These are phyloP conservation scores for Aspergillus japonicus DNA, from an alignment of 2,329 filamentous ascomycete species.

Conservation along the genomic window DNA sequence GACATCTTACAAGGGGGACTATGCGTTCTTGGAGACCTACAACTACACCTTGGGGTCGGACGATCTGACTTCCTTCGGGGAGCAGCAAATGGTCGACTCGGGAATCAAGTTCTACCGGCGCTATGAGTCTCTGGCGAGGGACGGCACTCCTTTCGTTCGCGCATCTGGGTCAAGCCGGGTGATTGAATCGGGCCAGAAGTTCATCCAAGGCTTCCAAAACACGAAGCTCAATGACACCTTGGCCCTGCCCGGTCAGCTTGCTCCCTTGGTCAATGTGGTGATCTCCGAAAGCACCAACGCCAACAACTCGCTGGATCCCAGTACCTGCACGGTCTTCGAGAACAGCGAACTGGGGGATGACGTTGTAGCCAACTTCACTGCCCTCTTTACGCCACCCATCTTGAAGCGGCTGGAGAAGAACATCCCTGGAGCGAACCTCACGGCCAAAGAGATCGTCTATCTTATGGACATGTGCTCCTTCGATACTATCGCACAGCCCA, in stretches of 20 bases:
- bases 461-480: constrained; percentile 91
- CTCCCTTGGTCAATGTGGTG: constrained; percentile 63
- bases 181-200: constrained; percentile 71
- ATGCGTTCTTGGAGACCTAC: constrained; percentile 70
- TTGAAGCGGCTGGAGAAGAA: constrained; percentile 66
- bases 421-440: constrained; percentile 67
- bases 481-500: constrained; percentile 65
- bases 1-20: constrained; percentile 59
- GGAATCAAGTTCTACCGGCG: constrained; percentile 73
- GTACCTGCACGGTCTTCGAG: constrained; percentile 70
- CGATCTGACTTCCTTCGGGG: constrained; percentile 66
- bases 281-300: constrained; percentile 61
- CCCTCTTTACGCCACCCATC: constrained; percentile 66
- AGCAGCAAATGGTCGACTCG: constrained; percentile 69
- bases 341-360: constrained; percentile 44
- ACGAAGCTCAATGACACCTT: constrained; percentile 49
- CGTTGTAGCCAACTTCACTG: constrained; percentile 59
- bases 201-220: constrained; percentile 69
- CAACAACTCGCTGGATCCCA: constrained; percentile 83
- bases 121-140: constrained; percentile 63
- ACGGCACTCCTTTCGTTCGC: constrained; percentile 67
- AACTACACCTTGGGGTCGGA: constrained; percentile 69
- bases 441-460: constrained; percentile 60
- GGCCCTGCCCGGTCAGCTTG: constrained; percentile 46
- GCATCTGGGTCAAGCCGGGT: constrained; percentile 69